Conservation (phyloP, 148 eudicot species). For the Camellia granthamiana region DNA sequence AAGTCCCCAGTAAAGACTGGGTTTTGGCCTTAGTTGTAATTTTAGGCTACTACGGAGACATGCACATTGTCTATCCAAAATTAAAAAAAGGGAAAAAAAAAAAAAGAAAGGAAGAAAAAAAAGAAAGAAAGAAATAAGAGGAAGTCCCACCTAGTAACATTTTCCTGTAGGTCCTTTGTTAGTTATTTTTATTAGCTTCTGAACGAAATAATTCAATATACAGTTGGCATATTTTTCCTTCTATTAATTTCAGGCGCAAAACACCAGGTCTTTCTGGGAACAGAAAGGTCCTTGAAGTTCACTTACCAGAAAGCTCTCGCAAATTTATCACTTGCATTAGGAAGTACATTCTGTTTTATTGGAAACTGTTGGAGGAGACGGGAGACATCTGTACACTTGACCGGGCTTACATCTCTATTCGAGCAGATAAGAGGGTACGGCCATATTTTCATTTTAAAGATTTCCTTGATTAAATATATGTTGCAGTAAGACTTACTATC, state of each 20-base stretch:
- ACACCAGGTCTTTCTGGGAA: constrained; percentile 64
- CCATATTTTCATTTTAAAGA: constrained; percentile 4
- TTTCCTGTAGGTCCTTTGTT: not conserved
- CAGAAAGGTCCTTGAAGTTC: constrained; percentile 81
- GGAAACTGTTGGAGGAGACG: constrained; percentile 86
- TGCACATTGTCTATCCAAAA: not conserved
- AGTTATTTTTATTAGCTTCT: not conserved
- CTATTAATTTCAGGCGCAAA: constrained; percentile 65
- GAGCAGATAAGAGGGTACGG: constrained; percentile 92
- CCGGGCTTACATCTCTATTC: constrained; percentile 81
- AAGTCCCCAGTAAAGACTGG: not conserved
- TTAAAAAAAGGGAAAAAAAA: not conserved
- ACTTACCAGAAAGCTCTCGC: constrained; percentile 92
- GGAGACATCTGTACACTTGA: constrained; percentile 84
- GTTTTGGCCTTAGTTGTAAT: not conserved
- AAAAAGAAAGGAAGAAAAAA: not conserved
- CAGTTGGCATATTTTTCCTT: constrained; percentile 9
- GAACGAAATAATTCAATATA: not conserved
- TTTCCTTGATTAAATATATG: constrained; percentile 5
- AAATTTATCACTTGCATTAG: constrained; percentile 90
- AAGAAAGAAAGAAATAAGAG: too few species aligned
- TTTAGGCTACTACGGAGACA: not conserved
- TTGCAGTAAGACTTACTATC: not conserved
- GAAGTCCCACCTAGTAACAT: not conserved
- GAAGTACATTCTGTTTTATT: constrained; percentile 81